Evolutionary conservation across 139 green algal genomes (phyloP), one percentile per base, ranked within the genome.

Genomic region (Parachlorella kessleri): DNA sequence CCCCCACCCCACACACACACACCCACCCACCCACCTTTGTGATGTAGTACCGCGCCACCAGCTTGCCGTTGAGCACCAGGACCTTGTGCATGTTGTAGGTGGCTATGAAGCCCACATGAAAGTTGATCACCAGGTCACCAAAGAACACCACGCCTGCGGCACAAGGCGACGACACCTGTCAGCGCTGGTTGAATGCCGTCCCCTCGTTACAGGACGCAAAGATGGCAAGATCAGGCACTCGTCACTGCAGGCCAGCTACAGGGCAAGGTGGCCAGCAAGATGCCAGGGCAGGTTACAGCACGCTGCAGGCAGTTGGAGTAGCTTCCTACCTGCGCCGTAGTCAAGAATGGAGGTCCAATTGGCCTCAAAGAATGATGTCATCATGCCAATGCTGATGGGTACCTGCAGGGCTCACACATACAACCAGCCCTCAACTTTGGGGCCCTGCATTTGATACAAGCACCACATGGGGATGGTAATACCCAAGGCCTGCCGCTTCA

Each of bases 31-130:
- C 26, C n/a, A 69, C 63, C 26, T 69, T 32, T 23, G n/a, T 66
- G 10, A 82, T 42, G 70, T 90, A 90, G 39, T 83, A 83, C 35
- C 37, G 33, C 0, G 75, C 74, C 48, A 90, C 66, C 28, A 72
- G 48, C 28, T 70, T 41, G 1, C 80, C 72, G 70, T 85, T 77
- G 83, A 90, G 80, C 21, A 88, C 75, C 41, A 88, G 54, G 41
- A 84, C 75, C 76, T 85, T 88, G 36, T 71, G 72, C 6, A 82
- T 81, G 42, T 88, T 85, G 71, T 80, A 87, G 6, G 67, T 81
- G 32, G 83, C 82, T 6, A 90, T 73, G 69, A 88, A 90, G 32
- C 86, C 86, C 1, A 84, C 73, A 30, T 88, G 83, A 32, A 90
- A 81, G 59, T 77, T 73, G 18, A 86, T 38, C 2, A 88, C 3